A percentile compares a stretch with the other conserved stretches of the same genome.
Conservation (phyloP, 148 eudicot genomes). For the Rhododendron mucronatum region DNA sequence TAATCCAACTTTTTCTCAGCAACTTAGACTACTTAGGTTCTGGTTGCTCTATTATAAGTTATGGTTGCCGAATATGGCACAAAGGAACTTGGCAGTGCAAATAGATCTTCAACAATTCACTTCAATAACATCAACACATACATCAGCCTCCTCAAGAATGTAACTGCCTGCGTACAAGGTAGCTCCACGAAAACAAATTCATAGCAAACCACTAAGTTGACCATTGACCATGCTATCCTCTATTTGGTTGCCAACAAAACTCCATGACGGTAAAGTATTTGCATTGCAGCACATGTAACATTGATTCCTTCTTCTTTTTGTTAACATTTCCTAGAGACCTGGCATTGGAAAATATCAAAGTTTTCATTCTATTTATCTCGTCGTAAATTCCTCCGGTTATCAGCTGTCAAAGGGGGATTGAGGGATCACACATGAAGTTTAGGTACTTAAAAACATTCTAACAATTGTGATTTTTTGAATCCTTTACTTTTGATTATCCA, state of each 20-base stretch:
- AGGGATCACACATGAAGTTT: background rate
- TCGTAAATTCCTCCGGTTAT: background rate
- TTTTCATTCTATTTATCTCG: background rate
- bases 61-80: background rate
- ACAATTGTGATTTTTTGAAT: background rate
- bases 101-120: background rate
- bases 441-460: background rate
- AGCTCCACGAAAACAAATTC: background rate
- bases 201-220: background rate
- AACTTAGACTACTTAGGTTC: background rate
- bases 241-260: background rate
- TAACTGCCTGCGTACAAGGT: too few relatives aligned
- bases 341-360: background rate
- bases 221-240: background rate
- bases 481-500: background rate
- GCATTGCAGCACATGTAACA: background rate
- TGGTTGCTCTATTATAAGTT: background rate
- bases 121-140: background rate
- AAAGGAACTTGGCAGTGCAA: background rate
- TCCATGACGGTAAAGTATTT: background rate
- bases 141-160: background rate
- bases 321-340: background rate
- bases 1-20: background rate
- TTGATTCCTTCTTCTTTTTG: background rate
- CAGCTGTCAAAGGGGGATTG: background rate